Evolutionary conservation across 202 grass and related monocot genomes (phyloP), one percentile per base, ranked within the genome.

Genomic region (Panicum virgatum): DNA sequence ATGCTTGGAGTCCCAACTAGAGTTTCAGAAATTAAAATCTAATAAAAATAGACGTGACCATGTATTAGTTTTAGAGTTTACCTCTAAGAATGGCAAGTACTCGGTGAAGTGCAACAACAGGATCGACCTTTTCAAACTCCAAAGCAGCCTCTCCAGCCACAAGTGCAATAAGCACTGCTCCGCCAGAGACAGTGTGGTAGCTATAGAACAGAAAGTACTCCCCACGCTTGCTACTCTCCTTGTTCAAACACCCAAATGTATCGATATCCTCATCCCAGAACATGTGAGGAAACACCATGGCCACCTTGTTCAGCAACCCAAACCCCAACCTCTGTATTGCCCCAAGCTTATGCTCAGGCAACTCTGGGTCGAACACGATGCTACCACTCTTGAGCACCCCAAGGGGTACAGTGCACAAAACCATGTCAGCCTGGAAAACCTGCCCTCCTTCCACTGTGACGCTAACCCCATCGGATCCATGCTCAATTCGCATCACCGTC

Each of bases 141-240:
- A 91, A 66, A 44, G 95, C 90, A 76, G 95, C 92, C 80, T 94
- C 90, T 87, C 95, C 95, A 1, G 95, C 95, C 14, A 98, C 90
- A 64, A 98, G 92, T 34, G 95, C 95, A 11, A 95, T 80, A 75
- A 98, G 90, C 66, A 98, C 92, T 0, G 92, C 80, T 0, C 92
- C 94, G 14, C 95, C 95, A 84, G 92, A 92, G 64, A 98, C 92
- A 48, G 90, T 98, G 77, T 98, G 95, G 66, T 98, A 98, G 77
- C 90, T 88, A 45, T 98, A 98, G 76, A 98, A 98, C 62, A 98
- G 90, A 73, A 95, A 98, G 65, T 91, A 98, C 64, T 98, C 90
- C 6, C 95, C 95, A 45, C 95, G 90, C 73, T 91, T 98, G 77
- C 72, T 85, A 36, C 69, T 86, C 39, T 98, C 95, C 78, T 89